A percentile compares a stretch with the other conserved stretches of the same genome.
Conservation (phyloP, 192 early-diverging fungal species). For the Dispira parvispora region DNA sequence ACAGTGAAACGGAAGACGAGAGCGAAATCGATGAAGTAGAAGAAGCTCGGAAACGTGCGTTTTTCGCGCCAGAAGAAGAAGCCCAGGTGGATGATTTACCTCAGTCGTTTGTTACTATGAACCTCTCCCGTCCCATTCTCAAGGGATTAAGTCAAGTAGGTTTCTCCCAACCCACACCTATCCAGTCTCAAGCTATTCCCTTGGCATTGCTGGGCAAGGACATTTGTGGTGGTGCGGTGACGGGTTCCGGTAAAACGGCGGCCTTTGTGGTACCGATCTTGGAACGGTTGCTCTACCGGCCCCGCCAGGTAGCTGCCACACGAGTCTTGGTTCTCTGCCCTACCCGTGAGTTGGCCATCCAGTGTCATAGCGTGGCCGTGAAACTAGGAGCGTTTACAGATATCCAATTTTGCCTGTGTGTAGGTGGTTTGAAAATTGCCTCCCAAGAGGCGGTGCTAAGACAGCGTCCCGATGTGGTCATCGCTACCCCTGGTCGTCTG, state of each 20-base stretch:
- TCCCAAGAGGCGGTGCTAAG: constrained; percentile 76
- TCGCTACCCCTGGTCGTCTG: constrained; percentile 94
- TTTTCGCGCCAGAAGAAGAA: constrained; percentile 23
- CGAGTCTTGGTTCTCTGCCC: constrained; percentile 87
- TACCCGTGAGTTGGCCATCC: constrained; percentile 94
- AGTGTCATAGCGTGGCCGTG: constrained; percentile 82
- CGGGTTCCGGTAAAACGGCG: constrained; percentile 96
- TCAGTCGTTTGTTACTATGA: constrained; percentile 82
- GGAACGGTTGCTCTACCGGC: constrained; percentile 84
- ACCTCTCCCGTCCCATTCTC: constrained; percentile 87
- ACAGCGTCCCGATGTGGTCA: constrained; percentile 77
- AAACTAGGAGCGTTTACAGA: constrained; percentile 80
- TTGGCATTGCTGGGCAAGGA: constrained; percentile 89
- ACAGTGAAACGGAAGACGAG: background rate
- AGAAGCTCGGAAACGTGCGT: constrained; percentile 28
- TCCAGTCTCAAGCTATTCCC: constrained; percentile 86
- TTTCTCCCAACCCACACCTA: constrained; percentile 83
- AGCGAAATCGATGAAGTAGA: constrained; percentile 26
- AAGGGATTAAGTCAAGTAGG: constrained; percentile 78
- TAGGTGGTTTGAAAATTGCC: constrained; percentile 78
- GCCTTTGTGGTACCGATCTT: constrained; percentile 93
- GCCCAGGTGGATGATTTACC: constrained; percentile 27
- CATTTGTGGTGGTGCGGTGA: constrained; percentile 94
- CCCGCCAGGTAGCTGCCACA: constrained; percentile 55
- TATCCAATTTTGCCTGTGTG: constrained; percentile 69